These are phyloP conservation scores for Populus trichocarpa DNA, from an alignment of 441 rosid genomes.

Conservation along the genomic window DNA sequence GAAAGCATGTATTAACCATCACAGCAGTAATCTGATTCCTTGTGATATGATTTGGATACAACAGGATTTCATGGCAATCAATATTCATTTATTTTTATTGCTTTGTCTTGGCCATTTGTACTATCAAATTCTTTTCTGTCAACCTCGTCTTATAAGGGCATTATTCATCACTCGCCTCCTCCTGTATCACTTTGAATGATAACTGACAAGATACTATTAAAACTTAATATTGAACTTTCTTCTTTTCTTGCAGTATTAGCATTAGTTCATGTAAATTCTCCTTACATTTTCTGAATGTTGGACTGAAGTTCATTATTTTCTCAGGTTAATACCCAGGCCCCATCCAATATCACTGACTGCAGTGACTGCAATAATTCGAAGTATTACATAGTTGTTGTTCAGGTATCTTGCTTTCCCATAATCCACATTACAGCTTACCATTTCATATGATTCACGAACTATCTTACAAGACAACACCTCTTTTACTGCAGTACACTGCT, in stretches of 20 bases:
- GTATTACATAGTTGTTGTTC: conserved; percentile 80
- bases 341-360: conserved; percentile 59
- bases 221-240: background rate
- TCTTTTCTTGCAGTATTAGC: background rate
- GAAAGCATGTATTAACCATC: background rate
- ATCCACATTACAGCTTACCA: background rate
- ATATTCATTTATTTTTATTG: background rate
- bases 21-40: background rate
- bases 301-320: conserved; percentile 10
- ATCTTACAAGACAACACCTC: conserved; percentile 7
- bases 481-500: conserved; percentile 64
- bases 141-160: background rate
- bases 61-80: background rate
- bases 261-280: background rate
- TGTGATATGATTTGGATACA: background rate
- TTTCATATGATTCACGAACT: background rate
- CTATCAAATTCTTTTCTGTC: background rate
- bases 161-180: background rate
- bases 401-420: conserved; percentile 41
- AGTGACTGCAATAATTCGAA: conserved; percentile 72
- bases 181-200: background rate
- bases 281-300: background rate
- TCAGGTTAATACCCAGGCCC: conserved; percentile 84
- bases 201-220: background rate
- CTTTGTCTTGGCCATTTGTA: background rate